Conservation (phyloP, 2,329 filamentous ascomycete genomes). For the Nectriaceae sp. region DNA sequence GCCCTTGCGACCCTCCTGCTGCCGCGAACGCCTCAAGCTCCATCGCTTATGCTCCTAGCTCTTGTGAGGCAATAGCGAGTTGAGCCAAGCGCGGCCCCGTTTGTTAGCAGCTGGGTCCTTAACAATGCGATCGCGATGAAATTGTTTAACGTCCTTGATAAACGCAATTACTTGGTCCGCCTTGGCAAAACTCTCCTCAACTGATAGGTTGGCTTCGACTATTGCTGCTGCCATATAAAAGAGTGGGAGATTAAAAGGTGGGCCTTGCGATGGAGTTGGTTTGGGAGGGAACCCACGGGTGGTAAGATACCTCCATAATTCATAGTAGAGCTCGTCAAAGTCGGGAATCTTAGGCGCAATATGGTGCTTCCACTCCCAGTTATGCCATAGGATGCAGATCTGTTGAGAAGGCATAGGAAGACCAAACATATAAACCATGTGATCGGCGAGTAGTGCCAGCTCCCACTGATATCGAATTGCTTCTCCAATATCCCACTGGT, state of each 20-base stretch:
- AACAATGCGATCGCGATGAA: neutral
- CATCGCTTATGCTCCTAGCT: neutral
- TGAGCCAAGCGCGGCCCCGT: neutral
- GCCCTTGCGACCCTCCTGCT: neutral
- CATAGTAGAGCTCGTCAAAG: neutral
- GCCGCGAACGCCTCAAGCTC: neutral
- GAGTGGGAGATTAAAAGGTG: neutral
- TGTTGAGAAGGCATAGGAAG: neutral
- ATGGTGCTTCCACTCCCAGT: slow-evolving; percentile 1
- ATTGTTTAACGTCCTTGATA: neutral
- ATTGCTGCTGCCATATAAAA: neutral
- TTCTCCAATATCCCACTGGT: neutral
- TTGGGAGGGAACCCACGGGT: neutral
- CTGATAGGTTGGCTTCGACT: neutral
- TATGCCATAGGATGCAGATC: slow-evolving; percentile 1
- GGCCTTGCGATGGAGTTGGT: neutral
- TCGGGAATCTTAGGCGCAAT: too few relatives aligned
- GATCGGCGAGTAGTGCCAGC: neutral
- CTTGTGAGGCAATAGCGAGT: neutral
- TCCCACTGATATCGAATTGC: slow-evolving; percentile 2
- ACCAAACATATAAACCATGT: neutral
- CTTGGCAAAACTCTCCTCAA: neutral
- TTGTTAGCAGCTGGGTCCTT: neutral
- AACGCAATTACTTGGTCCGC: neutral
- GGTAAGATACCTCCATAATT: neutral